Conservation (phyloP, 2,329 filamentous ascomycete species). For the Trichophyton benhamiae region DNA sequence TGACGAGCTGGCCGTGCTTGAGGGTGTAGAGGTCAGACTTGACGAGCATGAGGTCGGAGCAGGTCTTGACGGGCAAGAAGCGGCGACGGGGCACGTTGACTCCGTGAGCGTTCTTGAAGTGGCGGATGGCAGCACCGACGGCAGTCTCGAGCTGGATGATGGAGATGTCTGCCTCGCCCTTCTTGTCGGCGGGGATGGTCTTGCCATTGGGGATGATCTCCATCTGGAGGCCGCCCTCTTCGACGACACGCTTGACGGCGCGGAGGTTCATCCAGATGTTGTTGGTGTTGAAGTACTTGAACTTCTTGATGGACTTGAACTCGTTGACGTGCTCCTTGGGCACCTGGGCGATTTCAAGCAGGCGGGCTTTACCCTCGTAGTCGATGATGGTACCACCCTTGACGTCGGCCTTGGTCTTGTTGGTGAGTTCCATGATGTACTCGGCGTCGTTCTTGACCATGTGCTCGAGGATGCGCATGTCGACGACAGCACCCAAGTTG, state of each 20-base stretch:
- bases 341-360: constrained; percentile 97
- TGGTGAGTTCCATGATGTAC: constrained; percentile 99
- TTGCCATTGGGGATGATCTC: constrained; percentile 99
- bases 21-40: constrained; percentile 98
- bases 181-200: constrained; percentile 96
- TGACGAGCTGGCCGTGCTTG: constrained; percentile 94
- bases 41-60: constrained; percentile 98
- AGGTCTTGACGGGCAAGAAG: constrained; percentile 99
- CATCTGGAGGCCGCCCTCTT: constrained; percentile 97
- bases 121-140: constrained; percentile 93
- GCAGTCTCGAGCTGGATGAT: constrained; percentile 98
- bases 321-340: constrained; percentile 99
- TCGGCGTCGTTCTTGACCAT: constrained; percentile 96
- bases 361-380: constrained; percentile 90
- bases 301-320: constrained; percentile 99
- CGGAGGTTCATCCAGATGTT: constrained; percentile 99
- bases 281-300: constrained; percentile 99
- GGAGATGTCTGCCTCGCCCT: constrained; percentile 95
- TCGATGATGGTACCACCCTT: constrained; percentile 99
- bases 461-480: constrained; percentile 96
- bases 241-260: constrained; percentile 95
- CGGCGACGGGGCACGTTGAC: constrained; percentile 96
- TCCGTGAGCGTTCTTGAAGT: constrained; percentile 97
- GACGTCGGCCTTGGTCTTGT: constrained; percentile 99
- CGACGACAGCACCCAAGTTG: constrained; percentile 94